Evolutionary conservation across 2,329 filamentous ascomycete species (phyloP).

Genomic region (Torrubiella hemipterigena): DNA sequence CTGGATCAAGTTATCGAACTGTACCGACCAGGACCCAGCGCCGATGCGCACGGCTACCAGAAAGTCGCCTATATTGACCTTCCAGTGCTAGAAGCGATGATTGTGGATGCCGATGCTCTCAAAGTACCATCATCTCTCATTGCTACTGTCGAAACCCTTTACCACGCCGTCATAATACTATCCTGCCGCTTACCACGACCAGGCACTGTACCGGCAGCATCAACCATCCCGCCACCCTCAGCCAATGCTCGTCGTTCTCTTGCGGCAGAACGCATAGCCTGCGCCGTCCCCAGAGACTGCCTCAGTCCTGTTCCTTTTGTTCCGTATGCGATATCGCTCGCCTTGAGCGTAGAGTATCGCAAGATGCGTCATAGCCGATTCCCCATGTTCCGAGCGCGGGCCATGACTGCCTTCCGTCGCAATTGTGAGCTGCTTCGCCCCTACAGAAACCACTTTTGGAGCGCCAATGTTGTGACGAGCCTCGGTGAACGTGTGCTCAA

Average conservation of each 20-base stretch:
- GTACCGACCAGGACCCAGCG: slow-evolving; percentile 41
- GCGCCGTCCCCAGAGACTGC: slow-evolving; percentile 38
- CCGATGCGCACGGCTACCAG: slow-evolving; percentile 24
- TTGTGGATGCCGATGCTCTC: slow-evolving; percentile 39
- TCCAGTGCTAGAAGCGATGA: slow-evolving; percentile 44
- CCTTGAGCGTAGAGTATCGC: slow-evolving; percentile 49
- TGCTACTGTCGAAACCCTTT: slow-evolving; percentile 49
- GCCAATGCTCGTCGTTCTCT: slow-evolving; percentile 46
- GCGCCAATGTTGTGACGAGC: slow-evolving; percentile 39
- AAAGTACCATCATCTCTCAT: slow-evolving; percentile 35
- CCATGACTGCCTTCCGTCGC: slow-evolving; percentile 39
- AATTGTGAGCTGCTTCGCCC: slow-evolving; percentile 40
- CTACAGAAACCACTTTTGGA: slow-evolving; percentile 46
- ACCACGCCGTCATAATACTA: slow-evolving; percentile 51
- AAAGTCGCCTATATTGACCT: slow-evolving; percentile 38
- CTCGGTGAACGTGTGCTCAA: slow-evolving; percentile 42
- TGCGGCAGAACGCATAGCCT: slow-evolving; percentile 44
- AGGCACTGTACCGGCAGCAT: slow-evolving; percentile 24
- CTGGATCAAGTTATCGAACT: slow-evolving; percentile 48
- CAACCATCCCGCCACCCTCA: slow-evolving; percentile 31
- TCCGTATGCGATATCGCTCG: slow-evolving; percentile 48
- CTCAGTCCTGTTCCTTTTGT: slow-evolving; percentile 45
- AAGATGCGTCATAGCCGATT: slow-evolving; percentile 51
- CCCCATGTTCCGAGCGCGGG: slow-evolving; percentile 45
- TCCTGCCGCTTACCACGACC: slow-evolving; percentile 42